Evolutionary conservation across 176 grass and related monocot species (phyloP).

Genomic region (Oryza longistaminata): DNA sequence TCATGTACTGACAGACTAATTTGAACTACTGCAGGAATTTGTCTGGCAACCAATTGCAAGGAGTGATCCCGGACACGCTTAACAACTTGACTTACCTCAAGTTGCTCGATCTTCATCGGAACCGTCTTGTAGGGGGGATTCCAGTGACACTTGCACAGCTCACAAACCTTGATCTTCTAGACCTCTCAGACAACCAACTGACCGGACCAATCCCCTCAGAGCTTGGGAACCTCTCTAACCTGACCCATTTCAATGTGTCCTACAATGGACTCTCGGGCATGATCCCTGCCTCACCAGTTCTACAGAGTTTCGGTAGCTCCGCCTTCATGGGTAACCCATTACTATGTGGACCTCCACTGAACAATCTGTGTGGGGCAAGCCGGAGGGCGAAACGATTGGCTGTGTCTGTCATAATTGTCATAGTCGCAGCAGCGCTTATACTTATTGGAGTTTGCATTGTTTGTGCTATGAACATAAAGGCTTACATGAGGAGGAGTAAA

Average conservation of each 20-base stretch:
- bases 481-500: slow-evolving; percentile 49
- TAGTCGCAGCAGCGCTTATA: slow-evolving; percentile 78
- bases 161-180: slow-evolving; percentile 63
- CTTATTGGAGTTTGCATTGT: slow-evolving; percentile 85
- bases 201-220: slow-evolving; percentile 54
- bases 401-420: slow-evolving; percentile 73
- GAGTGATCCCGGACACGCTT: slow-evolving; percentile 64
- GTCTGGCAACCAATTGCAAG: slow-evolving; percentile 71
- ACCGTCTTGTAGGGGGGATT: slow-evolving; percentile 62
- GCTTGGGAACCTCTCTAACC: slow-evolving; percentile 58
- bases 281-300: slow-evolving; percentile 58
- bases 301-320: slow-evolving; percentile 54
- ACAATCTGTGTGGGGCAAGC: slow-evolving; percentile 45
- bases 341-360: slow-evolving; percentile 75
- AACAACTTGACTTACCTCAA: slow-evolving; percentile 79
- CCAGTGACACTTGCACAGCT: slow-evolving; percentile 71
- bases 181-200: slow-evolving; percentile 72
- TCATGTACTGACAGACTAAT: slow-evolving; percentile 34
- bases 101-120: slow-evolving; percentile 71
- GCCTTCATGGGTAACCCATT: slow-evolving; percentile 65
- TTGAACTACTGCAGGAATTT: slow-evolving; percentile 63
- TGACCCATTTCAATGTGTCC: slow-evolving; percentile 85
- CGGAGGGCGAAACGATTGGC: slow-evolving; percentile 35
- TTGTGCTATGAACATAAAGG: slow-evolving; percentile 75
- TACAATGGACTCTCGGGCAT: slow-evolving; percentile 72